Evolutionary conservation across 2,329 filamentous ascomycete species (phyloP), one percentile per base, ranked within the genome.

Genomic region (Arthrobotrys megalospora): DNA sequence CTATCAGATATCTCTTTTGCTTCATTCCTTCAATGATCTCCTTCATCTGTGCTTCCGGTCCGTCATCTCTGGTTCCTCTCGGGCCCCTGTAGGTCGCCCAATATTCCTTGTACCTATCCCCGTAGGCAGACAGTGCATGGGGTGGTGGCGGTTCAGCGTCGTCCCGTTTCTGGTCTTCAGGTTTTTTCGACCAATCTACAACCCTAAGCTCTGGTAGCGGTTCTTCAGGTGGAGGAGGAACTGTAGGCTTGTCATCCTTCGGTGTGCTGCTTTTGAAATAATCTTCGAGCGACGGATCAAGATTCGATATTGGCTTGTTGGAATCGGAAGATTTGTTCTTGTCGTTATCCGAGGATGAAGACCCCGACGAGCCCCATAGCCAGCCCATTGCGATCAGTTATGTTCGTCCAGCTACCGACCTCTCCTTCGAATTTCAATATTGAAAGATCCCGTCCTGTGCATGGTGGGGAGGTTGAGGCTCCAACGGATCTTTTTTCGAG

Each of bases 41-140:
- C 83, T 89, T 88, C 80, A 96, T 88, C 84, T 92, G 92, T 83
- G 97, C 94, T 82, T 93, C 90, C 81, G 96, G 92, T 45, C 89
- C 90, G 71, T 92, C 87, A 41, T 87, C 83, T 65, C 92, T 90
- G 2, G 21, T 68, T 4, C 67, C 75, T 11, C 53, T 47, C 5
- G 66, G 60, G 7, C 95, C 91, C 75, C 89, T 89, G 87, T 99
- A 99, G 75, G 89, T 93, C 85, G 94, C 95, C 96, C 96, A 99
- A 36, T 99, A 87, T 83, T 98, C 89, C 70, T 94, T 93, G 85
- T 92, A 93, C 76, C 91, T 89, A 80, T 91, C 91, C 83, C 93
- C 91, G 82, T 88, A 82, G 86, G 79, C 3, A 68, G 66, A 32
- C 19, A 58, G 62, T 24, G 67, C 14, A 68, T 83, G 81, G 28